Base-by-base conservation (phyloP, 2,329 filamentous ascomycete genomes). In the Sporothrix inflata region DNA sequence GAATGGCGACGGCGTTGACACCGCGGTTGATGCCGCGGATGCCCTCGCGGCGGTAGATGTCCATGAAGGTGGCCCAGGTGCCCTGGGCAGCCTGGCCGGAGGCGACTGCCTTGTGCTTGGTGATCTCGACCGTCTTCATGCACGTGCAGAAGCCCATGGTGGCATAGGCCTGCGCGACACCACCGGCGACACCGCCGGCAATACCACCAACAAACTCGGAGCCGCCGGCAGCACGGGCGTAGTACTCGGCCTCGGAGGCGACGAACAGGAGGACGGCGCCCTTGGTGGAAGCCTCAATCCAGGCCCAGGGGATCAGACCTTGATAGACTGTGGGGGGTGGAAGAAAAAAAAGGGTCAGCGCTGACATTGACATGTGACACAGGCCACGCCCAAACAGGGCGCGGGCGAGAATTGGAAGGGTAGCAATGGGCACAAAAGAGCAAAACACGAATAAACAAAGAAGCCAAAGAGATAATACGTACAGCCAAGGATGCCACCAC, bases 71-170 rank as follows among this genome's bases (percentile, higher is more conserved):
- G 78, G 90, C 88, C 83, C 97, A 97, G 76, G 96, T 98, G 79
- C 93, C 90, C n/a, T 90, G 92, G 30, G 94, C 93, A 85, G 94
- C 93, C 76, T 91, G 89, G 78, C 96, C 96, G 57, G 90, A 77
- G 45, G 93, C 91, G 16, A 93, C 94, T 80, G 96, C 87, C 89
- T 98, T 98, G 88, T 96, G 92, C 86, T 98, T 97, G 80, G 96
- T 99, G 84, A 99, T 99, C 84, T 99, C 96, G 77, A 98, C 96
- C 75, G 96, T 99, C 91, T 99, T 99, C 96, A 99, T 99, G 89
- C 96, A 99, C 74, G 96, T 99, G 85, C 96, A 99, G 90, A 99
- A 99, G 77, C 96, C 96, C 95, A 99, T 99, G 82, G 96, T 99
- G 76, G 96, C 96, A 83, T 99, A 99, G 74, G 96, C 96, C 86